A percentile compares a stretch with the other conserved stretches of the same genome.
phyloP scores from a whole-genome alignment of 2,329 filamentous ascomycete species.

The Colletotrichum kahawae region DNA sequence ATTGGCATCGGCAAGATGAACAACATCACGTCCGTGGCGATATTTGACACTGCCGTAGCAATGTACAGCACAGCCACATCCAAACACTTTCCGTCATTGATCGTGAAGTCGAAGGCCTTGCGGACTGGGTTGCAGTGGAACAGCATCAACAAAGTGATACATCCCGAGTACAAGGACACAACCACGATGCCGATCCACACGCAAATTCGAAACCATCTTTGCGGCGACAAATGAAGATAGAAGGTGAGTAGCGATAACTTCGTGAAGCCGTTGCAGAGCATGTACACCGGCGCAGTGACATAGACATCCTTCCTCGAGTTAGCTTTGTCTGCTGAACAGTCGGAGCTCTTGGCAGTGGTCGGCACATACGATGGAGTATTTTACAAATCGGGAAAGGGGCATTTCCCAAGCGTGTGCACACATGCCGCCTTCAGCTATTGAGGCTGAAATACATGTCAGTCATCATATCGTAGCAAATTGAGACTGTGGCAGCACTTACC shows the following conservation, averaged over 20 bases:
- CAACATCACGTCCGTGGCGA: conserved; percentile 51
- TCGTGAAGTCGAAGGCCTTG: conserved; percentile 33
- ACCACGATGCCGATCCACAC: conserved; percentile 34
- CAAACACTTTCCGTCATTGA: conserved; percentile 42
- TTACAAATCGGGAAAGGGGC: conserved; percentile 6
- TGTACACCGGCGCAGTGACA: conserved; percentile 33
- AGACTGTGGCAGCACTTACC: background rate
- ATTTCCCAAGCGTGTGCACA: conserved; percentile 26
- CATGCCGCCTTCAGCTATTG: conserved; percentile 6
- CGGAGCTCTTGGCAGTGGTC: background rate
- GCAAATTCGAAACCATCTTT: conserved; percentile 34
- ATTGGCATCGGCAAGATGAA: conserved; percentile 52
- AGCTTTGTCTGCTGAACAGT: background rate
- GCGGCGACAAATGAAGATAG: conserved; percentile 40
- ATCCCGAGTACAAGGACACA: conserved; percentile 29
- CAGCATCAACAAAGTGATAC: conserved; percentile 37
- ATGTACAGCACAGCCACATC: conserved; percentile 53
- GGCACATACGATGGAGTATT: conserved; percentile 17
- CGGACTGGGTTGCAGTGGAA: conserved; percentile 42
- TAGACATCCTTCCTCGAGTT: conserved; percentile 16
- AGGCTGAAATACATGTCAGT: background rate
- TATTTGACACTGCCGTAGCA: conserved; percentile 51
- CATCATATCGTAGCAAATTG: background rate
- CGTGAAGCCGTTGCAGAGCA: conserved; percentile 38
- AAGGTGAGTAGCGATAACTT: conserved; percentile 44